Evolutionary conservation across 495 filamentous ascomycete genomes (phyloP).

Genomic region (Penicillium mononematosum): DNA sequence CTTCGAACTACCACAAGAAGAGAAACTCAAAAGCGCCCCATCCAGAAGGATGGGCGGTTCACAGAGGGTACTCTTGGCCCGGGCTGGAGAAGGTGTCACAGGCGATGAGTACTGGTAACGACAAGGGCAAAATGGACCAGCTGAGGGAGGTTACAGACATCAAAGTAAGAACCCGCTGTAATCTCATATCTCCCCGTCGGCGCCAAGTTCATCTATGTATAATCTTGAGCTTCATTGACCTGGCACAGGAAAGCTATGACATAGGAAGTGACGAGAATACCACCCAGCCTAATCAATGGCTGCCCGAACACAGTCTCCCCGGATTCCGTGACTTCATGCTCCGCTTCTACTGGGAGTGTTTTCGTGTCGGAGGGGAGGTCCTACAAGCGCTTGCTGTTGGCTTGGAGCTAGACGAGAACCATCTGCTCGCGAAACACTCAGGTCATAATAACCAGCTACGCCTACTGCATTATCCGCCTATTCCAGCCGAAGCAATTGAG

Average conservation of each 20-base stretch:
- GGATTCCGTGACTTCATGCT: conserved; percentile 60
- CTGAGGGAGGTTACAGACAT: conserved; percentile 39
- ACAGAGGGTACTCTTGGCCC: conserved; percentile 65
- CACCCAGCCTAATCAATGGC: conserved; percentile 64
- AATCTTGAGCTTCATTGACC: conserved; percentile 2
- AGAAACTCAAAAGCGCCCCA: conserved; percentile 60
- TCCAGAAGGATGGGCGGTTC: conserved; percentile 54
- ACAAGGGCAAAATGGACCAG: conserved; percentile 33
- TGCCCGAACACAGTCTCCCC: conserved; percentile 55
- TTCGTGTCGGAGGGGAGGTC: conserved; percentile 42
- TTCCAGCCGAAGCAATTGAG: conserved; percentile 48
- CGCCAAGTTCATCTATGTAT: background rate
- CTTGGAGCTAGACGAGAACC: conserved; percentile 46
- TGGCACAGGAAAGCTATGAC: conserved; percentile 61
- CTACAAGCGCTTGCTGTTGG: conserved; percentile 55
- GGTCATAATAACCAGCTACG: conserved; percentile 62
- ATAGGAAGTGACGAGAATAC: conserved; percentile 58
- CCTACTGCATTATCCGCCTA: conserved; percentile 63
- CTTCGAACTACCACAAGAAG: conserved; percentile 44
- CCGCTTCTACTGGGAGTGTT: conserved; percentile 56
- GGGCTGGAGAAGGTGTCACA: conserved; percentile 66
- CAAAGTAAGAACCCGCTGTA: conserved; percentile 30
- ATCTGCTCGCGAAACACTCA: conserved; percentile 53
- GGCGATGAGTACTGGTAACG: conserved; percentile 46
- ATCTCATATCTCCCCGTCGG: background rate